Evolutionary conservation across 805 yeast species (phyloP).

Genomic region (Candida schatavii): DNA sequence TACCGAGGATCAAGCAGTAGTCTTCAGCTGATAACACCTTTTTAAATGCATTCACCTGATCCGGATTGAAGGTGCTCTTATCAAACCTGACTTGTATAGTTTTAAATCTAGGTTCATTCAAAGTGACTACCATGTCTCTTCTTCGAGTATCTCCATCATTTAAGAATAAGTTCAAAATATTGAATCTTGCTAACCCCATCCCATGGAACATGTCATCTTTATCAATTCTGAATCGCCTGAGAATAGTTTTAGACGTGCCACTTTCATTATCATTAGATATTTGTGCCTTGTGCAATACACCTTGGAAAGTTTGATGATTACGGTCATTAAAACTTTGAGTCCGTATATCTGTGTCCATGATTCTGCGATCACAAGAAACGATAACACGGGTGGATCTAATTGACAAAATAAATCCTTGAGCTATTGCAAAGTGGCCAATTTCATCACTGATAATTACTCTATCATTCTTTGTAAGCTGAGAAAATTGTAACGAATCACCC

Average conservation of each 20-base stretch:
- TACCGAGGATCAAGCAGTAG: constrained; percentile 81
- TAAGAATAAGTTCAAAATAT: constrained; percentile 65
- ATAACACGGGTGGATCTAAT: constrained; percentile 43
- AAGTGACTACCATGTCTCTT: constrained; percentile 53
- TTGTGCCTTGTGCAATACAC: constrained; percentile 35
- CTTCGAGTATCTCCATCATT: constrained; percentile 44
- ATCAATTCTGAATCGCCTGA: constrained; percentile 61
- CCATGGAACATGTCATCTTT: constrained; percentile 76
- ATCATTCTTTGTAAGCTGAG: constrained; percentile 60
- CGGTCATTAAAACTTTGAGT: constrained; percentile 39
- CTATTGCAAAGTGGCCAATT: constrained; percentile 69
- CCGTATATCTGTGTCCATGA: constrained; percentile 42
- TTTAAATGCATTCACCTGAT: constrained; percentile 69
- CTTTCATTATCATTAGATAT: not conserved
- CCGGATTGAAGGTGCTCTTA: constrained; percentile 51
- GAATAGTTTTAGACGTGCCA: constrained; percentile 4
- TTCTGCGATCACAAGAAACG: constrained; percentile 52
- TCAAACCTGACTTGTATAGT: constrained; percentile 7
- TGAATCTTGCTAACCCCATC: constrained; percentile 72
- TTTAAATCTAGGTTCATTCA: constrained; percentile 44
- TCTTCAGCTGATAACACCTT: constrained; percentile 65
- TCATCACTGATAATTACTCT: constrained; percentile 77
- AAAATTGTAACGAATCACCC: constrained; percentile 20
- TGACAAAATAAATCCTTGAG: constrained; percentile 54
- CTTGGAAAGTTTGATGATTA: constrained; percentile 49